These are phyloP conservation scores for Syzygium malaccense DNA, from an alignment of 441 rosid genomes.

Conservation along the genomic window DNA sequence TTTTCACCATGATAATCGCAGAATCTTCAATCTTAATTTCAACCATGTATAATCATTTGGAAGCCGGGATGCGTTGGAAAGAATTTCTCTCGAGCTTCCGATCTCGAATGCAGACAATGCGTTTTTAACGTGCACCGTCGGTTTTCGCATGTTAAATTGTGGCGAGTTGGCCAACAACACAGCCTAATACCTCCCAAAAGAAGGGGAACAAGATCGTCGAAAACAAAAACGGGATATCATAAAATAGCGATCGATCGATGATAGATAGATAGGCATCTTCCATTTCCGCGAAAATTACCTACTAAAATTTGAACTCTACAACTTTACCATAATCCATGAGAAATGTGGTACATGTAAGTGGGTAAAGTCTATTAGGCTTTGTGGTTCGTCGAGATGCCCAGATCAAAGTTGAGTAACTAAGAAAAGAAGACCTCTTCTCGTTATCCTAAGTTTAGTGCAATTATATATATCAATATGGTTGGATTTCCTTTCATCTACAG, in stretches of 20 bases:
- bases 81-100: not conserved
- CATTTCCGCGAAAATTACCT: not conserved
- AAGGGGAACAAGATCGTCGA: not conserved
- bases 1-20: not conserved
- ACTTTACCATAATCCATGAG: not conserved
- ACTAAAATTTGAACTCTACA: not conserved
- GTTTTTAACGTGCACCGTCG: too few relatives aligned
- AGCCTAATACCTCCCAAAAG: not conserved
- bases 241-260: not conserved
- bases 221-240: too few relatives aligned
- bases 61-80: not conserved
- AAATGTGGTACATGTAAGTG: not conserved
- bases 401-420: not conserved
- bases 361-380: not conserved
- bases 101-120: not conserved
- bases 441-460: not conserved
- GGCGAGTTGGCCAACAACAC: not conserved
- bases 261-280: not conserved
- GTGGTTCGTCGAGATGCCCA: not conserved
- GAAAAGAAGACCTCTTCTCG: not conserved
- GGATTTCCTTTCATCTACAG: not conserved
- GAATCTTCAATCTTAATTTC: not conserved
- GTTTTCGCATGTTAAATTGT: not conserved
- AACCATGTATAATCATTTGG: fast-evolving
- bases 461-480: not conserved